Percentiles rank a stretch among this genome's conserved stretches.
Evolutionary conservation across 2,329 filamentous ascomycete genomes (phyloP).

Genomic region (Domatiomyces globalis): DNA sequence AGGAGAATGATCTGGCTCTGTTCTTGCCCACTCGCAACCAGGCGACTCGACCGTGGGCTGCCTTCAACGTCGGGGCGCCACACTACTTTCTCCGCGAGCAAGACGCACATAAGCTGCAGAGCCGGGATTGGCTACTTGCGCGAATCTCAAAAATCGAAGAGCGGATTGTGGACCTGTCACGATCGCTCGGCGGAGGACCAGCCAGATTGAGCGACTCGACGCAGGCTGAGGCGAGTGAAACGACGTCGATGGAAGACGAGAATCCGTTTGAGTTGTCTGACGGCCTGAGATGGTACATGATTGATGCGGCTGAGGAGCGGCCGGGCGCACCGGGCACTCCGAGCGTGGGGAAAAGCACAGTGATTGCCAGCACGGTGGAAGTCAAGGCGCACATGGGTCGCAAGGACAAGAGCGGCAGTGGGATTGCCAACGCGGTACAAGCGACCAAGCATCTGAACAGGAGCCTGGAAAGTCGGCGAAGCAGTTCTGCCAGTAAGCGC

Average conservation of each 20-base stretch:
- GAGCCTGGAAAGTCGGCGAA: slow-evolving; percentile 80
- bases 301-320: slow-evolving; percentile 89
- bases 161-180: slow-evolving; percentile 80
- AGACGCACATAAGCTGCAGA: slow-evolving; percentile 69
- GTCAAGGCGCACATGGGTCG: slow-evolving; percentile 52
- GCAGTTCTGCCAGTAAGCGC: slow-evolving; percentile 73
- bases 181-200: slow-evolving; percentile 43
- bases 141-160: slow-evolving; percentile 85
- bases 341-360: slow-evolving; percentile 79
- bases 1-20: slow-evolving; percentile 84
- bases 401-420: slow-evolving; percentile 13
- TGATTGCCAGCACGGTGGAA: slow-evolving; percentile 74
- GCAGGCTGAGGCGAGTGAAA: slow-evolving; percentile 37
- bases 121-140: slow-evolving; percentile 90
- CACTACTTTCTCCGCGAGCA: slow-evolving; percentile 95
- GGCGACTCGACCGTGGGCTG: slow-evolving; percentile 87
- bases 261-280: slow-evolving; percentile 96
- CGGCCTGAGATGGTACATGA: slow-evolving; percentile 86
- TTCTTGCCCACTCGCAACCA: slow-evolving; percentile 93
- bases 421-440: slow-evolving; percentile 30
- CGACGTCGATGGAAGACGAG: slow-evolving; percentile 59
- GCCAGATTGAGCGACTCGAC: slow-evolving; percentile 37
- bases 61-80: slow-evolving; percentile 93
- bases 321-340: slow-evolving; percentile 82
- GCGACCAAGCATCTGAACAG: slow-evolving; percentile 69